These are phyloP conservation scores for Coemansia sp. DNA, from an alignment of 192 early-diverging fungal genomes.

Conservation along the genomic window DNA sequence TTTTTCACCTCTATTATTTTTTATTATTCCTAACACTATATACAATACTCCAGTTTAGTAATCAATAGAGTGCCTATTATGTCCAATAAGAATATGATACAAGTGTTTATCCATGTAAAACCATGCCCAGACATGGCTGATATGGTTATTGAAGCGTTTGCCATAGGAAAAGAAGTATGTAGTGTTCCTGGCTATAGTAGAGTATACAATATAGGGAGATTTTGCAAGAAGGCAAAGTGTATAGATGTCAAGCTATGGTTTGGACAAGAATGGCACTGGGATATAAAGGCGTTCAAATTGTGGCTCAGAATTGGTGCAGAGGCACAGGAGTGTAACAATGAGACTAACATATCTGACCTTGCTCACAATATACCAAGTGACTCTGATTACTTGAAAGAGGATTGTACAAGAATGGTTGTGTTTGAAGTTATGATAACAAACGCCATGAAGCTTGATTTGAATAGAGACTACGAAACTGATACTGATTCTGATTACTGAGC, in stretches of 20 bases:
- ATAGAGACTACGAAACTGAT: not conserved
- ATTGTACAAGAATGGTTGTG: not conserved
- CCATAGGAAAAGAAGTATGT: not conserved
- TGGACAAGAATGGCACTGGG: not conserved
- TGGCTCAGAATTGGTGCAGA: not conserved
- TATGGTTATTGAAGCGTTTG: not conserved
- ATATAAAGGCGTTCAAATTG: not conserved
- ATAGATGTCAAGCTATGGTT: not conserved
- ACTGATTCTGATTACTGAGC: not conserved
- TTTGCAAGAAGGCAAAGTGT: not conserved
- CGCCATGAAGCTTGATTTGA: no score
- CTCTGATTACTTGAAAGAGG: not conserved
- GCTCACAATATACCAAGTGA: not conserved
- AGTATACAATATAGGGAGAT: not conserved
- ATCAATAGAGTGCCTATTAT: not conserved
- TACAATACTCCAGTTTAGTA: not conserved
- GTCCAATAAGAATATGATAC: no score
- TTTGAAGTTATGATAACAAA: not conserved
- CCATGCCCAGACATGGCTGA: not conserved
- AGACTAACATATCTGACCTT: not conserved
- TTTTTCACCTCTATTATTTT: not conserved
- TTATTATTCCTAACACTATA: no score
- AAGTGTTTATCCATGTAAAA: no score
- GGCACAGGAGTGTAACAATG: not conserved
- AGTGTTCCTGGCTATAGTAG: not conserved